Conservation (phyloP, 163 green algal genomes). For the Chloromonas sp. region DNA sequence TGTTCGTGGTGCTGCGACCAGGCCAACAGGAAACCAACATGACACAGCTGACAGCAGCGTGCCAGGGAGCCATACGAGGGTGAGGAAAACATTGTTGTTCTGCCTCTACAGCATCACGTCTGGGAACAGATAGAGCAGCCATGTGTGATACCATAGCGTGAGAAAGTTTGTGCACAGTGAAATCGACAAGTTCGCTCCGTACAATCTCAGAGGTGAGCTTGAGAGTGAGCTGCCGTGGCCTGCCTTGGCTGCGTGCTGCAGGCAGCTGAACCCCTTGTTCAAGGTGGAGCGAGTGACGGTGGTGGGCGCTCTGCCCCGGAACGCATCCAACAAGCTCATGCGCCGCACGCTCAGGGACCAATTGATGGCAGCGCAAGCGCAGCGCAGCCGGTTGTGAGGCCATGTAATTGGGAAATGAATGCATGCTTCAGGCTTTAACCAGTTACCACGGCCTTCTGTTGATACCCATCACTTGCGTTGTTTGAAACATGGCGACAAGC, state of each 20-base stretch:
- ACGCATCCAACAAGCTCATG: constrained; percentile 91
- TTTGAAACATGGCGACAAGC: neutral
- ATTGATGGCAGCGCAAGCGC: neutral
- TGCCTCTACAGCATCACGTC: constrained; percentile 2
- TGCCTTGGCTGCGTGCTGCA: neutral
- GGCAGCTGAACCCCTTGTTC: constrained; percentile 84
- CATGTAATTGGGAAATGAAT: too few species aligned
- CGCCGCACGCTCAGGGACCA: constrained; percentile 62
- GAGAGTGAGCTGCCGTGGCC: constrained; percentile 24
- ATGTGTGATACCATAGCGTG: too few species aligned
- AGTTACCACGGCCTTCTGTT: neutral
- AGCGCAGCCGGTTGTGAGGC: neutral
- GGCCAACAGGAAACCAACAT: neutral
- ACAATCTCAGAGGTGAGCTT: too few species aligned
- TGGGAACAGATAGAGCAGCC: too few species aligned
- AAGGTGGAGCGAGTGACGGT: constrained; percentile 67
- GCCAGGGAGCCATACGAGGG: constrained; percentile 4
- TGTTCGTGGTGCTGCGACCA: constrained; percentile 70
- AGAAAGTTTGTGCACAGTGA: too few species aligned
- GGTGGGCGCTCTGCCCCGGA: constrained; percentile 65
- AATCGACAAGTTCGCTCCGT: too few species aligned
- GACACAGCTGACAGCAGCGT: neutral
- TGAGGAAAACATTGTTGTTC: constrained; percentile 41
- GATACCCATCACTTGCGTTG: neutral
- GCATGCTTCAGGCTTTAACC: too few species aligned